Base-by-base conservation (phyloP, 2,329 filamentous ascomycete species). In the Phialophora macrospora region DNA sequence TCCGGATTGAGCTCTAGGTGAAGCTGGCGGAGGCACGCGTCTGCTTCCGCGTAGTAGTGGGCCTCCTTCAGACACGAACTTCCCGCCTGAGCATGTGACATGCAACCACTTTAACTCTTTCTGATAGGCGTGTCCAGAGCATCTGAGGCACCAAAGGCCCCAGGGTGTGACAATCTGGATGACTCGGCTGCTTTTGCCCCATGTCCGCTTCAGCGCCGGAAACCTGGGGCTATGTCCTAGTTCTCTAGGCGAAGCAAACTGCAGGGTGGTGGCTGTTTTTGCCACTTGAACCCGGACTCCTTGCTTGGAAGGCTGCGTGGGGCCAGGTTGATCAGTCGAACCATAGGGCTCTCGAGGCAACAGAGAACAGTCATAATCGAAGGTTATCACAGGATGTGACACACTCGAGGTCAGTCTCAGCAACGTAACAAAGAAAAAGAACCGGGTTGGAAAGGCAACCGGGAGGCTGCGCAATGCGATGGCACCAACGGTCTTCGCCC, bases 51-150 rank as follows among this genome's bases (percentile, higher is more conserved):
- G 67, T 64, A 38, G 34, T 12, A 51, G 46, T 22, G 34, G 41
- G 38, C 32, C 54, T 30, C 61, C 51, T 14, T 32, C 55, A 32
- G 24, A 17, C 20, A 54, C 58, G 58, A 60, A 52, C 30, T 14
- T 9, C 22, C 34, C 58, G 46, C 67, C 64, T 24, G 38, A 26
- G 57, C 67, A 69, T 63, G 60, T 69, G 67, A 69, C 67, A 62
- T 68, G 66, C 66, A 68, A 62, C 32, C 66, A 62, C 57, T 68
- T 55, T 65, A 55, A 17, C 24, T 20, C 30, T 14, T 14, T 49
- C 63, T 30, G 46, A 60, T 55, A 22, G 52, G 24, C 26, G 44
- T 32, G 30, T 11, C 8, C 8, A 32, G 30, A 11, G 30, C 49
- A 44, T 38, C 26, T 55, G 52, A 28, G 52, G 22, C 38, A 38